These are phyloP conservation scores for Eremochloa ophiuroides DNA, from an alignment of 176 grass and related monocot genomes.

Conservation along the genomic window DNA sequence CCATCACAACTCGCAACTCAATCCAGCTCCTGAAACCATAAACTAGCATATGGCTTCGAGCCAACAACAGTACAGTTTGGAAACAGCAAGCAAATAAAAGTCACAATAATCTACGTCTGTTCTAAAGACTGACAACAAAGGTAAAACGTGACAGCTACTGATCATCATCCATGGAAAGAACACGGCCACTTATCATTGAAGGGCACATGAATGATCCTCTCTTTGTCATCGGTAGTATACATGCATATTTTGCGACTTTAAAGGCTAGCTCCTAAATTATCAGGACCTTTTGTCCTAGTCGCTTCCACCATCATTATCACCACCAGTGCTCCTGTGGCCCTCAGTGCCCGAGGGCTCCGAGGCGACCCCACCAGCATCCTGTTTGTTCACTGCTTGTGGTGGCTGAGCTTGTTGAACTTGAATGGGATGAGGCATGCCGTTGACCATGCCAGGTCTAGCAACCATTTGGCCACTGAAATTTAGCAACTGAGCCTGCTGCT, in stretches of 20 bases:
- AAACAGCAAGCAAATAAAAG: not conserved
- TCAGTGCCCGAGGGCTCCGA: conserved; percentile 38
- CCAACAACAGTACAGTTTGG: not conserved
- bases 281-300: conserved; percentile 22
- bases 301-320: conserved; percentile 42
- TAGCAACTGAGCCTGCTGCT: conserved; percentile 60
- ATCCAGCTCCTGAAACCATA: not conserved
- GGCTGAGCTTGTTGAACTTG: conserved; percentile 18
- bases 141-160: not conserved
- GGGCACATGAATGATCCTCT: conserved; percentile 44
- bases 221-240: conserved; percentile 34
- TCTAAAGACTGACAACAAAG: not conserved
- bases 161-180: conserved; percentile 35
- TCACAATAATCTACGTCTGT: conserved; percentile 22
- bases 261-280: not conserved
- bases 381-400: conserved; percentile 3
- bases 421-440: conserved; percentile 50
- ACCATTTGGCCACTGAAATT: conserved; percentile 54
- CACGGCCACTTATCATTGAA: conserved; percentile 39
- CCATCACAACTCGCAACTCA: not conserved
- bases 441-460: conserved; percentile 45
- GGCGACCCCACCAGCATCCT: conserved; percentile 18
- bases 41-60: conserved; percentile 2
- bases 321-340: conserved; percentile 64
- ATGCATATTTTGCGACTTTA: conserved; percentile 27